Conservation (phyloP, 768 basidiomycete genomes). For the Solioccasus polychromus region DNA sequence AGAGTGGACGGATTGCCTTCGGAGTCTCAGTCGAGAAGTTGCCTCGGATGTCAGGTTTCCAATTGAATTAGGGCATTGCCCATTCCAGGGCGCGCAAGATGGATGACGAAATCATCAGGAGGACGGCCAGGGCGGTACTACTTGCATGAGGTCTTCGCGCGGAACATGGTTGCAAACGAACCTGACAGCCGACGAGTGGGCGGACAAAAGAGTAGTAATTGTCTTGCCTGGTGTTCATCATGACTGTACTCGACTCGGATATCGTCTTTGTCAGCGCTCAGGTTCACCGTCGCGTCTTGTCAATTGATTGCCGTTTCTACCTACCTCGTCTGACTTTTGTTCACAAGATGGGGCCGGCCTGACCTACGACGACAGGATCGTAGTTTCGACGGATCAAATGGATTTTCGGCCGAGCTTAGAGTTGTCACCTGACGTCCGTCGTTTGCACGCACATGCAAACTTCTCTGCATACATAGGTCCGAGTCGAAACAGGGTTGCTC, state of each 20-base stretch:
- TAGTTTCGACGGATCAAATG: too few relatives aligned
- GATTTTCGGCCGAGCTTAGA: too few relatives aligned
- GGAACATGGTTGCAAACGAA: conserved; percentile 13
- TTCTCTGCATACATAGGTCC: too few relatives aligned
- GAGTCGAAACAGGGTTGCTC: too few relatives aligned
- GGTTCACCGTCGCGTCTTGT: background rate
- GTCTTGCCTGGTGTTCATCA: conserved; percentile 4
- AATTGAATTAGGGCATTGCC: conserved; percentile 13
- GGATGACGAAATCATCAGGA: conserved; percentile 20
- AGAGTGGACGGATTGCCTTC: conserved; percentile 23
- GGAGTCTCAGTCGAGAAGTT: conserved; percentile 15
- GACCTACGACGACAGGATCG: too few relatives aligned
- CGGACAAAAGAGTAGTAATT: conserved; percentile 10
- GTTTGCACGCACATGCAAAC: too few relatives aligned
- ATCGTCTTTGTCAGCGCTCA: conserved; percentile 6
- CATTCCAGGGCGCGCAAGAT: conserved; percentile 13
- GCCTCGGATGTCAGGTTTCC: conserved; percentile 13
- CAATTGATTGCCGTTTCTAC: conserved; percentile 2
- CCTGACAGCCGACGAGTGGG: conserved; percentile 7
- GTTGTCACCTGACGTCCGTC: too few relatives aligned
- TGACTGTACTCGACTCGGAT: too few relatives aligned
- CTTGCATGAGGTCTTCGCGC: conserved; percentile 23
- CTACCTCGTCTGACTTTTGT: too few relatives aligned
- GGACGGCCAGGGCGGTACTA: conserved; percentile 8
- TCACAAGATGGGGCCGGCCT: background rate